phyloP scores from a whole-genome alignment of 2,329 filamentous ascomycete genomes.

The Fusarium sp. region DNA sequence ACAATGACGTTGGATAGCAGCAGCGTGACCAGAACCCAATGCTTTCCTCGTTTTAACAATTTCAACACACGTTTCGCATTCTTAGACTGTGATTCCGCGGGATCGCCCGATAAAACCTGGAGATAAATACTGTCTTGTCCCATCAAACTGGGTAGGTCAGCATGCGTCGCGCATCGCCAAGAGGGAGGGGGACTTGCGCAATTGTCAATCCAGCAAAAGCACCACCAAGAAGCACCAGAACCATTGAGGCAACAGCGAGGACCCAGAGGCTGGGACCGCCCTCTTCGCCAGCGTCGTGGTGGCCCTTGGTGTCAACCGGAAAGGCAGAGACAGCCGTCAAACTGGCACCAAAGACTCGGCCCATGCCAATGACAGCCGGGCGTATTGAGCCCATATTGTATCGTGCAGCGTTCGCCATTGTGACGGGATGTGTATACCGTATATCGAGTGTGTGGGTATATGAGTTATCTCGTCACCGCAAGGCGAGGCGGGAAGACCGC shows the following conservation, averaged over 20 bases:
- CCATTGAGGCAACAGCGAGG: slow-evolving; percentile 80
- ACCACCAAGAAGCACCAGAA: slow-evolving; percentile 86
- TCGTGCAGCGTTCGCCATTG: slow-evolving; percentile 48
- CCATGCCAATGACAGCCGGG: slow-evolving; percentile 62
- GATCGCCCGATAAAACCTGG: slow-evolving; percentile 89
- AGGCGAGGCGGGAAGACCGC: slow-evolving; percentile 4
- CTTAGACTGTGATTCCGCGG: slow-evolving; percentile 84
- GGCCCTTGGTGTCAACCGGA: slow-evolving; percentile 53
- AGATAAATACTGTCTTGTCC: slow-evolving; percentile 94
- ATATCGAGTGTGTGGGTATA: neutral
- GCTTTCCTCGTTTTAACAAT: slow-evolving; percentile 87
- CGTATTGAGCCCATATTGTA: slow-evolving; percentile 56
- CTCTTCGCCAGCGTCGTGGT: slow-evolving; percentile 58
- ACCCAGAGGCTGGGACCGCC: slow-evolving; percentile 79
- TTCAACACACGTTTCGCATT: slow-evolving; percentile 85
- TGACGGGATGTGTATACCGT: neutral
- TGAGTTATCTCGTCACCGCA: neutral
- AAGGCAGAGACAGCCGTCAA: slow-evolving; percentile 61
- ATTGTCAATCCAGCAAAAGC: slow-evolving; percentile 96
- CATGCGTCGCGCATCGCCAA: slow-evolving; percentile 24
- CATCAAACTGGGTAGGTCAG: slow-evolving; percentile 60
- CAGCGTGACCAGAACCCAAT: slow-evolving; percentile 97
- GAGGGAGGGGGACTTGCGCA: slow-evolving; percentile 64
- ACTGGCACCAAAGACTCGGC: slow-evolving; percentile 61
- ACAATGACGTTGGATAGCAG: slow-evolving; percentile 97